Base-by-base conservation (phyloP, 2,329 filamentous ascomycete genomes). In the Diaporthe batatas region DNA sequence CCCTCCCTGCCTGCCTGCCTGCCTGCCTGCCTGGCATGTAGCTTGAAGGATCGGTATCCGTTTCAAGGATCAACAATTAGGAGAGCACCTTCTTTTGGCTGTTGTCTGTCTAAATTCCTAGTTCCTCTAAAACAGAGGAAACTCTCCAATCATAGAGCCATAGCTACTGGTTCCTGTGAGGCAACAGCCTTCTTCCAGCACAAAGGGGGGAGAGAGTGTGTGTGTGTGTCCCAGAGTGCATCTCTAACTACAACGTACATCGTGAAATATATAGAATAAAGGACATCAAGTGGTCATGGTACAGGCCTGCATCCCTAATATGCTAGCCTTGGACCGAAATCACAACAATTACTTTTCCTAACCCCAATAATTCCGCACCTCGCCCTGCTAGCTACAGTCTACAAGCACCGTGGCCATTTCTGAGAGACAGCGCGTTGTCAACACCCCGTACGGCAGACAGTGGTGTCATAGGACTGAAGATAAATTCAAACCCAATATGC, bases 301-400 rank as follows among this genome's bases (percentile, higher is more conserved):
- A 53, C 47, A 21, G 8, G 51, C 25, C 21, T 39, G 47, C 6
- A 2, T 39, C 39, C 6, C 47, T 23, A 21, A 14, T 21, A 36
- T 10, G 18, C n/a, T 8, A 39, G 47, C 32, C 32, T 14, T 34
- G 8, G 47, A 12, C 29, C 47, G 4, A 67, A 53, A 53, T 51
- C 47, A 39, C 10, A 7, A 16, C 18, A 23, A 25, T 67, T 11
- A 34, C 62, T 67, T 39, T 67, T 67, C 62, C 62, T 67, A 11
- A 47, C 47, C 62, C 29, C 32, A 6, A 11, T 53, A 18, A 67
- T 67, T 39, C 51, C 25, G 47, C 32, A 23, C 51, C n/a, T 67
- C 32, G 32, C 47, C 62, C 18, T 25, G n/a, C 34, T 39, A 1
- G n/a, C 32, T 11, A 53, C 32, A 12, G 6, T 53, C 62, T 53